Evolutionary conservation across 2,329 filamentous ascomycete genomes (phyloP), one percentile per base, ranked within the genome.

Genomic region (Cordyceps javanica): DNA sequence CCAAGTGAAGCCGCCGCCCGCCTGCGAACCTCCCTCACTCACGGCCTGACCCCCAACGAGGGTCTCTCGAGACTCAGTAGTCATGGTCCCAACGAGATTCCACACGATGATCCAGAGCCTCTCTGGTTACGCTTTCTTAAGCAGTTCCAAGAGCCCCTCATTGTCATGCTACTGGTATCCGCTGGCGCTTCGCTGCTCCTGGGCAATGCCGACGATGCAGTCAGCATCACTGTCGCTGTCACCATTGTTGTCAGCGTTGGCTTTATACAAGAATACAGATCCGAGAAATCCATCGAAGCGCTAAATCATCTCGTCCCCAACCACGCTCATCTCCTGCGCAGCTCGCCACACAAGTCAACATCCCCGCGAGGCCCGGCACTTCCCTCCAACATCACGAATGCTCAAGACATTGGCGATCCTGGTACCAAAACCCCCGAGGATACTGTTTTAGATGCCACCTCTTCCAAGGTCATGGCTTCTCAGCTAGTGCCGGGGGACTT

Each of bases 241-340:
- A 96, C 92, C 26, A 99, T 99, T 65, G 94, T 99, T 6, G 92
- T 99, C 25, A 89, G 88, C 0, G 94, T 99, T 42, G 94, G 93
- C 2, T 99, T 99, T 65, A 85, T 97, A 54, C 94, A 99, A 70
- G 94, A 99, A 73, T 99, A 99, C 71, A 82, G 94, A 59, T 97
- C 94, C 8, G 94, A 99, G 70, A 95, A 99, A 73, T 97, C 93
- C 3, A 85, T 99, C 63, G 94, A 99, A 72, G 94, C 94, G 21
- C 77, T 99, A 64, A 97, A 89, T 68, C 90, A 94, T 66, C 77
- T 99, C 26, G 93, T 99, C 0, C 95, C 94, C 28, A 95, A 97
- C 70, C 91, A 92, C 70, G 94, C 95, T 30, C 92, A 99, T 74
- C 79, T 97, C n/a, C 90, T 99, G 60, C 87, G 95, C 61, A 79